Conservation (phyloP, 192 early-diverging fungal genomes). For the Dissophora globulifera region DNA sequence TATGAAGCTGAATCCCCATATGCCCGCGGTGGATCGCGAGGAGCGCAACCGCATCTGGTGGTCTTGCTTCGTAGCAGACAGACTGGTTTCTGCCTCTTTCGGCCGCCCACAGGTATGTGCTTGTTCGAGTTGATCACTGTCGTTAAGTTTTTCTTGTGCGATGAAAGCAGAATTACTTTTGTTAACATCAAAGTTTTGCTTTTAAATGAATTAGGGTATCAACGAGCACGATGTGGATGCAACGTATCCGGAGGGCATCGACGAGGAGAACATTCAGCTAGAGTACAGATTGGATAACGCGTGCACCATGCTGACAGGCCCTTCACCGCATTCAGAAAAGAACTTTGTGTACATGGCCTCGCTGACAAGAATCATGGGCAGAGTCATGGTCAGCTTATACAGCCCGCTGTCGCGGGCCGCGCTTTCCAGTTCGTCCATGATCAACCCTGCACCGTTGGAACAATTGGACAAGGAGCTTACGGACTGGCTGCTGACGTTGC, state of each 20-base stretch:
- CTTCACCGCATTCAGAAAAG: conserved; percentile 38
- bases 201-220: conserved; percentile 42
- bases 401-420: conserved; percentile 44
- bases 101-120: conserved; percentile 55
- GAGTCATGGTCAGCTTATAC: conserved; percentile 53
- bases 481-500: conserved; percentile 59
- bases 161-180: background rate
- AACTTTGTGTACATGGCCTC: conserved; percentile 55
- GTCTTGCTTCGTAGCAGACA: conserved; percentile 83
- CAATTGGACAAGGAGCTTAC: conserved; percentile 58
- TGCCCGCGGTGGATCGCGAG: conserved; percentile 57
- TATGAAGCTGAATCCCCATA: conserved; percentile 58
- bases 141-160: conserved; percentile 1
- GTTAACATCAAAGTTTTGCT: background rate
- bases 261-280: conserved; percentile 46
- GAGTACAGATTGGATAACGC: conserved; percentile 37
- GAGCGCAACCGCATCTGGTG: conserved; percentile 79
- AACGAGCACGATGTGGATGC: conserved; percentile 68
- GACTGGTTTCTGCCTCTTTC: conserved; percentile 56
- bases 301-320: conserved; percentile 16
- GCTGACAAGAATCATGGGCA: conserved; percentile 45
- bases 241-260: conserved; percentile 60
- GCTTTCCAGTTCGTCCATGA: conserved; percentile 35
- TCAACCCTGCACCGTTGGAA: conserved; percentile 56
- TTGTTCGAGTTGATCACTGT: too few relatives aligned